phyloP scores from a whole-genome alignment of 2,329 filamentous ascomycete species.

The Blastomyces parvus region DNA sequence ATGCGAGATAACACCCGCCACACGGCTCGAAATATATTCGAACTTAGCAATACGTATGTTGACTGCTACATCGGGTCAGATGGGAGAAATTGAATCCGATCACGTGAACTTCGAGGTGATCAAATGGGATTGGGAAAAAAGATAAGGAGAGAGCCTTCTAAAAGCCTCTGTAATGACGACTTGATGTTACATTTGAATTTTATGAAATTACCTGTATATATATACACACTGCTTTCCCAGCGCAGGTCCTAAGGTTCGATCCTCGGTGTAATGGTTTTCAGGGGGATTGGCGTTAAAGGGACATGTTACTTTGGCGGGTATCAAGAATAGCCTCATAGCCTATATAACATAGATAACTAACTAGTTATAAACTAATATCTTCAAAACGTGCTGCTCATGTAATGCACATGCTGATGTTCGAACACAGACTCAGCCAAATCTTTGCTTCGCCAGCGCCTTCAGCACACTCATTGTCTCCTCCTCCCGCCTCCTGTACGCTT shows the following conservation, averaged over 20 bases:
- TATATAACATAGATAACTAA: not conserved
- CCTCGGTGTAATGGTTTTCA: slow-evolving; percentile 1
- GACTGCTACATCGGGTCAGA: not conserved
- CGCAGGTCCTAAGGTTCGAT: not conserved
- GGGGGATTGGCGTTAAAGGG: not conserved
- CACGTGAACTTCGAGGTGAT: slow-evolving; percentile 1
- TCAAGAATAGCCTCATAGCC: slow-evolving; percentile 1
- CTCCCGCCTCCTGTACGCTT: slow-evolving; percentile 64
- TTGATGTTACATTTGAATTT: slow-evolving; percentile 1
- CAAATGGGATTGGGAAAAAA: not conserved
- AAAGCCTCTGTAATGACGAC: not conserved
- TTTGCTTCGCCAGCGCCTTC: slow-evolving; percentile 64
- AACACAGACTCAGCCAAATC: slow-evolving; percentile 51
- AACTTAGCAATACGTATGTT: not conserved
- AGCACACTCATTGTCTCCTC: slow-evolving; percentile 76
- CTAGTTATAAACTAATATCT: not conserved
- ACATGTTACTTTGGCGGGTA: not conserved
- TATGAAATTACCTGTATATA: slow-evolving; percentile 6
- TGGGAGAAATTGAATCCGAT: not conserved
- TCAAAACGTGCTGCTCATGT: no score
- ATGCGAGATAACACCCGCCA: not conserved
- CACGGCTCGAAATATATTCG: not conserved
- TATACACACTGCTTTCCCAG: slow-evolving; percentile 8
- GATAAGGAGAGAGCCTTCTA: not conserved
- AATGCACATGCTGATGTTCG: not conserved